phyloP scores from a whole-genome alignment of 176 grass and related monocot genomes.

The Rhipidocladum racemiflorum region DNA sequence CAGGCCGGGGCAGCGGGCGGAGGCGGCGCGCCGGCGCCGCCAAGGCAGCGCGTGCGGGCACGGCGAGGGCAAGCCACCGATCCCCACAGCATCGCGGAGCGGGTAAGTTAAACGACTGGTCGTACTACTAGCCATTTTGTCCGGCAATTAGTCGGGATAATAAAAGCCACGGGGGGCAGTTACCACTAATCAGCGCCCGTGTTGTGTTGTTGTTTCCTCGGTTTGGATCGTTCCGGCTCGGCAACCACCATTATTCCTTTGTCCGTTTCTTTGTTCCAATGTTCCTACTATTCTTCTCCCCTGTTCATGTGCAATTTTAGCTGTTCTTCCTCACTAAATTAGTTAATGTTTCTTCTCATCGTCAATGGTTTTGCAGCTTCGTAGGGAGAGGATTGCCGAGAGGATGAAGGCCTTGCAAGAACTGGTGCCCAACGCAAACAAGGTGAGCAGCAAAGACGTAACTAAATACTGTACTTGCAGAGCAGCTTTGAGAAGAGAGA shows the following conservation, averaged over 20 bases:
- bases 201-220: conserved; percentile 25
- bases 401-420: conserved; percentile 97
- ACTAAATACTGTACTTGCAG: neutral
- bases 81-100: conserved; percentile 91
- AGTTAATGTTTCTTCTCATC: neutral
- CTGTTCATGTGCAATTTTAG: neutral
- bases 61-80: conserved; percentile 82
- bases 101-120: conserved; percentile 38
- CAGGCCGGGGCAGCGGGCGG: neutral
- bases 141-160: conserved; percentile 12
- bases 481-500: neutral
- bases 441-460: conserved; percentile 38
- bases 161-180: conserved; percentile 33
- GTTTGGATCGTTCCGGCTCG: conserved; percentile 39
- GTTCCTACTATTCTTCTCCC: neutral
- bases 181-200: conserved; percentile 30
- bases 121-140: neutral
- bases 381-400: conserved; percentile 94
- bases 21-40: conserved; percentile 42
- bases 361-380: conserved; percentile 55
- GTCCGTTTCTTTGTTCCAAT: conserved; percentile 28
- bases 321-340: neutral
- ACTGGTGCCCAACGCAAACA: conserved; percentile 87
- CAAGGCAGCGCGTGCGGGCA: conserved; percentile 64
- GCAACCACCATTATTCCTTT: conserved; percentile 20